Evolutionary conservation across 2,329 filamentous ascomycete species (phyloP).

Genomic region (Pseudopyrenochaeta lycopersici): DNA sequence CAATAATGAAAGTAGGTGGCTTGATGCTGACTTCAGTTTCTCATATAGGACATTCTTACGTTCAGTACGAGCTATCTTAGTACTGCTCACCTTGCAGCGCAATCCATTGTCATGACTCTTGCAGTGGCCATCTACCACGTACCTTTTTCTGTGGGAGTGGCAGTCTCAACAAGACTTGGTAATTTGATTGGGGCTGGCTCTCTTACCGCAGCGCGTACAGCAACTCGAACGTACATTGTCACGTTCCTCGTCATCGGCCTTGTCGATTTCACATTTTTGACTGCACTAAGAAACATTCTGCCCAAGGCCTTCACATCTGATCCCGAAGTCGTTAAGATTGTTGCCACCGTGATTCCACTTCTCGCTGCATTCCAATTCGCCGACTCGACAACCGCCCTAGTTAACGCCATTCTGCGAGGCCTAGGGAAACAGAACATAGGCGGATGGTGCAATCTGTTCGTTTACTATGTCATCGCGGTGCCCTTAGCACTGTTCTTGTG

Average conservation of each 20-base stretch:
- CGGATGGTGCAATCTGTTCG: slow-evolving; percentile 49
- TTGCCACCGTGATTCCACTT: slow-evolving; percentile 44
- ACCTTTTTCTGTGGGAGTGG: slow-evolving; percentile 51
- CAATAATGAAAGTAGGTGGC: background rate
- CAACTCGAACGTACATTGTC: slow-evolving; percentile 43
- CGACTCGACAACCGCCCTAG: slow-evolving; percentile 48
- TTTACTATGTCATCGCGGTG: slow-evolving; percentile 51
- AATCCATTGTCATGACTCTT: slow-evolving; percentile 57
- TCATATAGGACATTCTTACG: slow-evolving; percentile 59
- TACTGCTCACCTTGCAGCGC: slow-evolving; percentile 82
- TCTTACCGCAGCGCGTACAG: slow-evolving; percentile 42
- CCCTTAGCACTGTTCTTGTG: slow-evolving; percentile 49
- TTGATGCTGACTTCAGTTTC: background rate
- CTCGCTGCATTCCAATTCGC: slow-evolving; percentile 50
- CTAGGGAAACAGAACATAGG: slow-evolving; percentile 51
- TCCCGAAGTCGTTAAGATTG: slow-evolving; percentile 44
- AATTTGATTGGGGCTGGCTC: slow-evolving; percentile 51
- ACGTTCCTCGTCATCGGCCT: slow-evolving; percentile 48
- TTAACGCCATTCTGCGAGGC: slow-evolving; percentile 48
- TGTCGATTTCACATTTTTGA: slow-evolving; percentile 44
- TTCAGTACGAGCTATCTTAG: slow-evolving; percentile 82
- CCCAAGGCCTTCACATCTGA: slow-evolving; percentile 48
- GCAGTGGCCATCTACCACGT: slow-evolving; percentile 52
- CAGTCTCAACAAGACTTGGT: slow-evolving; percentile 50
- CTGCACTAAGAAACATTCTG: slow-evolving; percentile 39